phyloP scores from a whole-genome alignment of 345 rosid species.

The Populus davidiana region DNA sequence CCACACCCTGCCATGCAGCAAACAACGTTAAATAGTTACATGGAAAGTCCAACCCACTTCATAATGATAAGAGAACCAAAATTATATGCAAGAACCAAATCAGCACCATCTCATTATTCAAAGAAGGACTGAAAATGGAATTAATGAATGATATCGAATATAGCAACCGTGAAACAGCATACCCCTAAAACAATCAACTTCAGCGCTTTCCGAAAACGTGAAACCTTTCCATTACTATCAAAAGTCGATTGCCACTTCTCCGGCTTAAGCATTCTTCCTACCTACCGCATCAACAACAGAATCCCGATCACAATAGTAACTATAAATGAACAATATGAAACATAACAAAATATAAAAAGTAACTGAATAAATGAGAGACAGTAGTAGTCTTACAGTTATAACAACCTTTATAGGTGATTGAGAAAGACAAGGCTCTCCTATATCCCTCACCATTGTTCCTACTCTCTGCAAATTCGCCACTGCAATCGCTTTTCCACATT shows the following conservation, averaged over 20 bases:
- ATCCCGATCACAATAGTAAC: neutral
- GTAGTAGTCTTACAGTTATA: slow-evolving; percentile 45
- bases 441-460: slow-evolving; percentile 67
- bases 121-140: neutral
- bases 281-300: slow-evolving; percentile 39
- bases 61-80: neutral
- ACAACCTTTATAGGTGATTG: slow-evolving; percentile 76
- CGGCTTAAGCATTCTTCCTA: slow-evolving; percentile 79
- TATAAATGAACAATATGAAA: neutral
- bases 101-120: neutral
- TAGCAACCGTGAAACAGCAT: slow-evolving; percentile 25
- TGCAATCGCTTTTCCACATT: slow-evolving; percentile 55
- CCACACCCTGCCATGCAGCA: slow-evolving; percentile 63
- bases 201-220: slow-evolving; percentile 72
- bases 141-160: neutral
- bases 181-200: slow-evolving; percentile 77
- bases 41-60: neutral
- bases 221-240: slow-evolving; percentile 76
- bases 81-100: neutral
- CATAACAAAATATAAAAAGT: neutral
- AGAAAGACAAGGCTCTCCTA: slow-evolving; percentile 80
- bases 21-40: slow-evolving; percentile 13
- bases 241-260: slow-evolving; percentile 81
- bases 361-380: neutral
- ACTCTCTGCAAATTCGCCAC: slow-evolving; percentile 67